Base-by-base conservation (phyloP, 163 green algal species). In the Chloromonas sp. region DNA sequence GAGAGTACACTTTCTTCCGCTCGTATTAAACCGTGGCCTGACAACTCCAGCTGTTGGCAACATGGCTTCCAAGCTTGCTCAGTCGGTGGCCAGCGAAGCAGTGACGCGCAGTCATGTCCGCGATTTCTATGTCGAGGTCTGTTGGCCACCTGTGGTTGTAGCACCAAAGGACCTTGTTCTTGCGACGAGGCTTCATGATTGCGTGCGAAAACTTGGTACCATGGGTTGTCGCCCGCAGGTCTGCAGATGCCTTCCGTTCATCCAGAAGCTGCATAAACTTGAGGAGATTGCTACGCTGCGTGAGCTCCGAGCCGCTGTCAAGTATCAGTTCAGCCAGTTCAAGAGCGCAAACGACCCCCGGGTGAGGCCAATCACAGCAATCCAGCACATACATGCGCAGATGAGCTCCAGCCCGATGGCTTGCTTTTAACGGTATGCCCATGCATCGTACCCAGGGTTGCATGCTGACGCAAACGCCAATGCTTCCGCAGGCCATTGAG, bases 171-270 rank as follows among this genome's bases (percentile, higher is more conserved):
- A 11, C 5, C 11, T 74, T 5, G 66, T 74, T 5, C 5, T 74
- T 5, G 66, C 66, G 66, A 74, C 66, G 5, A 11, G 5, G 66
- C 66, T 74, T 11, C 66, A 74, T 74, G 36, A 36, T 36, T 36
- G 36, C 36, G 36, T 36, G 36, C 36, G 36, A 36, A 36, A 36
- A 36, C 36, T 36, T 36, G 36, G 36, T 36, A 36, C 36, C 36
- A 36, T 36, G 36, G 36, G 36, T 36, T 36, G 36, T 36, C 36
- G 36, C 36, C 57, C 1, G 84, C 90, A 97, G 94, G 89, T 98
- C 14, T 95, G 89, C 85, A 89, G 95, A 2, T 94, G 91, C 84
- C 78, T 98, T 79, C 95, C 95, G 0, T 96, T 94, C 89, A 89
- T 95, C 14, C 87, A 96, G 58, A 88, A 87, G 2, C 90, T 93